These are phyloP conservation scores for Terana coerulea DNA, from an alignment of 768 basidiomycete genomes.

Conservation along the genomic window DNA sequence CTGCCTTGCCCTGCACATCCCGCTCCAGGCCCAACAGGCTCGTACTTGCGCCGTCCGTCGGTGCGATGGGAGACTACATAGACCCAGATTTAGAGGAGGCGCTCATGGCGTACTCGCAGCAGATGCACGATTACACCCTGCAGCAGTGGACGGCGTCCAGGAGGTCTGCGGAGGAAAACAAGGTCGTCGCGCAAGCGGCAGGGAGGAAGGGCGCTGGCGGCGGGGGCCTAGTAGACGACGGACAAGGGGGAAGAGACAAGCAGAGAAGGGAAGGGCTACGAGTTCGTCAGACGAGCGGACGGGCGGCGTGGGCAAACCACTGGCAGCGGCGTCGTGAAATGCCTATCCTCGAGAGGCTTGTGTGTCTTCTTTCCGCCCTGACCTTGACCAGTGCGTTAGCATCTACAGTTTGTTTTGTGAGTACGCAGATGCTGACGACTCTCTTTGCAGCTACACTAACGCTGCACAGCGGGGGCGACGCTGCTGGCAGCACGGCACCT, in stretches of 20 bases:
- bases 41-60: background rate
- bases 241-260: background rate
- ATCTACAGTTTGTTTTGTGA: too few relatives aligned
- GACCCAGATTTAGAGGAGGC: constrained; percentile 11
- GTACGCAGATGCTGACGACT: too few relatives aligned
- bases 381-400: too few relatives aligned
- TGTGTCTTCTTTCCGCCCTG: too few relatives aligned
- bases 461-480: too few relatives aligned
- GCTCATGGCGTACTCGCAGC: constrained; percentile 10
- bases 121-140: constrained; percentile 55
- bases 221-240: background rate
- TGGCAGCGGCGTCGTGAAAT: too few relatives aligned
- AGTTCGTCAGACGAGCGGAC: background rate
- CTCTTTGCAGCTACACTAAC: too few relatives aligned
- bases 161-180: constrained; percentile 41
- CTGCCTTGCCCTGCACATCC: background rate
- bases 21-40: constrained; percentile 1
- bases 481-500: too few relatives aligned
- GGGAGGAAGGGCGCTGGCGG: background rate
- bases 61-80: constrained; percentile 7
- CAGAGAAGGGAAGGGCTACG: background rate
- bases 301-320: background rate
- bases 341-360: too few relatives aligned
- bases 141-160: constrained; percentile 55
- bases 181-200: background rate